Conservation (phyloP, 768 basidiomycete species). For the Mycena capillaripes region DNA sequence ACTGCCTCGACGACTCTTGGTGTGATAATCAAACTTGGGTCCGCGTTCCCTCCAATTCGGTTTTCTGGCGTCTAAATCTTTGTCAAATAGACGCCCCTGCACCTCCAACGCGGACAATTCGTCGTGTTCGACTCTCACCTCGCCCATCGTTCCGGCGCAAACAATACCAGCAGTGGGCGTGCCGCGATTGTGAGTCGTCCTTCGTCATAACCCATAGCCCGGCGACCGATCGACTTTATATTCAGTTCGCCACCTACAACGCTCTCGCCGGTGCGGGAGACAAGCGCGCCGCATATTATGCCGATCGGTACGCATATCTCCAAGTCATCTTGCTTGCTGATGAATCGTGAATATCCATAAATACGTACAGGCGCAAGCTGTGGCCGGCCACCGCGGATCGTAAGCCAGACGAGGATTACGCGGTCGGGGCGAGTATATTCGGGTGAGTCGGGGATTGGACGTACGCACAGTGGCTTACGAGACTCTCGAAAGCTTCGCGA, state of each 20-base stretch:
- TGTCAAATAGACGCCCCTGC: conserved; percentile 22
- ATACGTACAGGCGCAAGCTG: conserved; percentile 26
- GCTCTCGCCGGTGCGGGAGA: conserved; percentile 20
- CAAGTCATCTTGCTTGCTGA: background rate
- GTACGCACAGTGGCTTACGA: background rate
- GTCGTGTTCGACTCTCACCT: conserved; percentile 35
- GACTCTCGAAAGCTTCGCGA: conserved; percentile 14
- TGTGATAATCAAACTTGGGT: conserved; percentile 29
- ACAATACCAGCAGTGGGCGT: conserved; percentile 26
- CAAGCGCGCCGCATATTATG: conserved; percentile 29
- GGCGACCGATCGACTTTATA: too few species aligned
- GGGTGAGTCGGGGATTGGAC: conserved; percentile 8
- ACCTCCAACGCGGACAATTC: conserved; percentile 27
- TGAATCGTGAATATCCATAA: background rate
- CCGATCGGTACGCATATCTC: conserved; percentile 13
- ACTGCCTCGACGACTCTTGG: conserved; percentile 29
- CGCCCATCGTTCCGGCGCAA: conserved; percentile 34
- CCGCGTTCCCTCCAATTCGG: background rate
- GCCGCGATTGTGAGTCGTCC: conserved; percentile 32
- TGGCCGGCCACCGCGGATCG: conserved; percentile 36
- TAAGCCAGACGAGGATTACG: conserved; percentile 30
- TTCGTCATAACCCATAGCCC: too few species aligned
- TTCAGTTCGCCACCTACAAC: conserved; percentile 35
- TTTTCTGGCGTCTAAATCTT: too few species aligned
- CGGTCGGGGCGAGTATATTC: conserved; percentile 28